Conservation (phyloP, 1,139 yeast species). For the Blastobotrys persicus region DNA sequence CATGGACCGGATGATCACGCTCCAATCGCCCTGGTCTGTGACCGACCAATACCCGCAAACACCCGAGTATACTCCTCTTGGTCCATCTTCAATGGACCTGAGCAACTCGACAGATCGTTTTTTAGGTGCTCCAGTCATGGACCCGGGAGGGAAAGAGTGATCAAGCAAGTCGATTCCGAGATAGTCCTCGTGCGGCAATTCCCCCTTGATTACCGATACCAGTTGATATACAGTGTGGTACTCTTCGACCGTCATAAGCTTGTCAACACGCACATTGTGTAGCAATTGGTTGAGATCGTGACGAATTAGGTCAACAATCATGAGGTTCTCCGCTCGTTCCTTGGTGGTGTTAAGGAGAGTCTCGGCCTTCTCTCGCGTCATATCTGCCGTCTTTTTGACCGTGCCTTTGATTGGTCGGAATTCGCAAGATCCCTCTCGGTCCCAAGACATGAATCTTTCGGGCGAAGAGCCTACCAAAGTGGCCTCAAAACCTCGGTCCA, state of each 20-base stretch:
- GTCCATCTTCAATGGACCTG: slow-evolving; percentile 48
- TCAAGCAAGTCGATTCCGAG: slow-evolving; percentile 77
- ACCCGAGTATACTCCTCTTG: slow-evolving; percentile 91
- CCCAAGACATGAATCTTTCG: slow-evolving; percentile 88
- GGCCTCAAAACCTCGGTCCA: slow-evolving; percentile 68
- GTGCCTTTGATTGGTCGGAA: slow-evolving; percentile 96
- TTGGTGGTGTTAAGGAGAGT: slow-evolving; percentile 75
- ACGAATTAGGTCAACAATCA: slow-evolving; percentile 94
- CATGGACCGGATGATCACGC: slow-evolving; percentile 85
- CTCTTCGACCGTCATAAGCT: slow-evolving; percentile 89
- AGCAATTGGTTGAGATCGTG: slow-evolving; percentile 80
- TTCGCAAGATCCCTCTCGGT: slow-evolving; percentile 54
- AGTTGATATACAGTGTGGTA: slow-evolving; percentile 87
- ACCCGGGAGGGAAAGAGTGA: slow-evolving; percentile 90
- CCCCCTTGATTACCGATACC: slow-evolving; percentile 84
- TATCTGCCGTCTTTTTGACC: slow-evolving; percentile 56
- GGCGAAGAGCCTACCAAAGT: slow-evolving; percentile 85
- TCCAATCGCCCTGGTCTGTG: slow-evolving; percentile 90
- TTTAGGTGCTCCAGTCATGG: slow-evolving; percentile 99
- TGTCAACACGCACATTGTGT: slow-evolving; percentile 65
- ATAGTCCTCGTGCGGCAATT: slow-evolving; percentile 42
- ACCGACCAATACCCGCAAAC: slow-evolving; percentile 95
- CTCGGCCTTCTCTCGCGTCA: slow-evolving; percentile 55
- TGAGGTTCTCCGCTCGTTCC: slow-evolving; percentile 91
- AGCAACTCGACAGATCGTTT: slow-evolving; percentile 84